A percentile compares a stretch with the other conserved stretches of the same genome.
Conservation (phyloP, 129 eudicot genomes). For the Chrysanthemum makinoi region DNA sequence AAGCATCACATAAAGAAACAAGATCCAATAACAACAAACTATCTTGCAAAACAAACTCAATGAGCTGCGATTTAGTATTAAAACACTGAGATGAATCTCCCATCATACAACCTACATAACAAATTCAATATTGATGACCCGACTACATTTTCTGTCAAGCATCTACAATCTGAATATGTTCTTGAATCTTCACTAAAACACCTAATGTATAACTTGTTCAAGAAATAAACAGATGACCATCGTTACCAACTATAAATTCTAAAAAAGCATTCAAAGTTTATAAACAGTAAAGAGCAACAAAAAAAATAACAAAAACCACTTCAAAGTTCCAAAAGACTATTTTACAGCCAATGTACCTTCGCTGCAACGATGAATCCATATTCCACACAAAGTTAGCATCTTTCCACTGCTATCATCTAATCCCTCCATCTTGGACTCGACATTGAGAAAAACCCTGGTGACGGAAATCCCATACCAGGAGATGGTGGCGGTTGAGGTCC, state of each 20-base stretch:
- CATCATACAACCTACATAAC: slow-evolving; percentile 15
- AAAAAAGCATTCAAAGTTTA: slow-evolving; percentile 38
- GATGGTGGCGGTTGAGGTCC: slow-evolving; percentile 86
- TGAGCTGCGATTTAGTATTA: slow-evolving; percentile 8
- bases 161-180: slow-evolving; percentile 29
- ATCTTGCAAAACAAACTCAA: background rate
- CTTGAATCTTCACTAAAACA: slow-evolving; percentile 38
- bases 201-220: slow-evolving; percentile 24
- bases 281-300: slow-evolving; percentile 33
- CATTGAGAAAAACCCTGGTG: slow-evolving; percentile 77
- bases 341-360: slow-evolving; percentile 36
- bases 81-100: slow-evolving; percentile 11
- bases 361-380: slow-evolving; percentile 29
- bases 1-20: slow-evolving; percentile 14
- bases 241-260: slow-evolving; percentile 36
- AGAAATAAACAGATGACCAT: slow-evolving; percentile 37
- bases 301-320: slow-evolving; percentile 25
- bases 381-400: slow-evolving; percentile 33
- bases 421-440: slow-evolving; percentile 94
- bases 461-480: slow-evolving; percentile 86
- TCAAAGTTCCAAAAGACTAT: slow-evolving; percentile 25
- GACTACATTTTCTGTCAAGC: slow-evolving; percentile 31
- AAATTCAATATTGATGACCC: slow-evolving; percentile 28
- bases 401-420: slow-evolving; percentile 28
- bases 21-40: background rate